These are phyloP conservation scores for Scheffersomyces lignicola DNA, from an alignment of 1,139 yeast species.

Conservation along the genomic window DNA sequence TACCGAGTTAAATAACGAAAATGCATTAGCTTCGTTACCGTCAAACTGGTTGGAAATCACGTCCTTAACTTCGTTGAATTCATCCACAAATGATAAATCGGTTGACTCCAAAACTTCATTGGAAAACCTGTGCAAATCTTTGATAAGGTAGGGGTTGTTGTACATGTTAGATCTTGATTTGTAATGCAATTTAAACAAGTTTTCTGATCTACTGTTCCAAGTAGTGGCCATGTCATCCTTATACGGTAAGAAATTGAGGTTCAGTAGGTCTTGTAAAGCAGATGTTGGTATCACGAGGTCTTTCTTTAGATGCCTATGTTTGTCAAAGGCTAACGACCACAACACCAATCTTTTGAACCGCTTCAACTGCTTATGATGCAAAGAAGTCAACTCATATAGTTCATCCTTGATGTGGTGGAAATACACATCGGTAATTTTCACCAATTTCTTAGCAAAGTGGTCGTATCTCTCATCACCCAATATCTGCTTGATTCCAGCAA, in stretches of 20 bases:
- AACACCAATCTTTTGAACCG: constrained; percentile 39
- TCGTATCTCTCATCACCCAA: constrained; percentile 23
- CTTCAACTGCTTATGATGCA: constrained; percentile 26
- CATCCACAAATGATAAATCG: constrained; percentile 15
- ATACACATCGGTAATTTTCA: constrained; percentile 35
- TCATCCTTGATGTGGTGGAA: constrained; percentile 25
- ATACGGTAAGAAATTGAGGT: constrained; percentile 22
- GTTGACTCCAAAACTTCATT: constrained; percentile 17
- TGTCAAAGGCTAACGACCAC: constrained; percentile 39
- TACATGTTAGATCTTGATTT: not conserved
- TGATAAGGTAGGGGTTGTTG: constrained; percentile 12
- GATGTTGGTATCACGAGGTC: constrained; percentile 19
- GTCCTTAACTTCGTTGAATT: constrained; percentile 16
- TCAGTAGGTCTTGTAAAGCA: not conserved
- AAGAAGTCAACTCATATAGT: constrained; percentile 30
- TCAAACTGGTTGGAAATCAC: constrained; percentile 13
- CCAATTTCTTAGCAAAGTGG: constrained; percentile 28
- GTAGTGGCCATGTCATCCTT: constrained; percentile 33
- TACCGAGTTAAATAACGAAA: not conserved
- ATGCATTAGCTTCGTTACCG: constrained; percentile 7
- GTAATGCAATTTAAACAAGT: constrained; percentile 20
- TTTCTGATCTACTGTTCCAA: constrained; percentile 32
- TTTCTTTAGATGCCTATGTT: constrained; percentile 22
- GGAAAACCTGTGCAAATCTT: constrained; percentile 23
- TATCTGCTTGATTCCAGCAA: constrained; percentile 23